Conservation (phyloP, 2,329 filamentous ascomycete genomes). For the Alternaria sp. region DNA sequence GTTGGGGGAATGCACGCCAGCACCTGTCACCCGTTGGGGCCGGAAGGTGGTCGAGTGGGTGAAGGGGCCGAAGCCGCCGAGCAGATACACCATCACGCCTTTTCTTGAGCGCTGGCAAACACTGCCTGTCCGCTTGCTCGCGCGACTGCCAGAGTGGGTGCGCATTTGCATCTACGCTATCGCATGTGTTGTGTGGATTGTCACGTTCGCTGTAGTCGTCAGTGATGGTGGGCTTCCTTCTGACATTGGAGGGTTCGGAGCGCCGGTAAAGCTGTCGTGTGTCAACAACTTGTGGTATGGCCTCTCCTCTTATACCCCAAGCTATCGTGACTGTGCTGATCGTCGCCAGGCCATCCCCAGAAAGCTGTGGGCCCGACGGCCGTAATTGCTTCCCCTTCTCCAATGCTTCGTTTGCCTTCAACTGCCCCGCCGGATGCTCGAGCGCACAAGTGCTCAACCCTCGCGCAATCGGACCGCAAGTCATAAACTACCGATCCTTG, state of each 20-base stretch:
- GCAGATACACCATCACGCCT: slow-evolving; percentile 54
- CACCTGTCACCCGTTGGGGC: slow-evolving; percentile 23
- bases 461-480: slow-evolving; percentile 63
- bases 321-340: neutral
- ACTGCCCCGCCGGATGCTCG: slow-evolving; percentile 64
- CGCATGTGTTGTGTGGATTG: slow-evolving; percentile 71
- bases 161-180: slow-evolving; percentile 65
- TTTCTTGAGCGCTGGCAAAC: slow-evolving; percentile 73
- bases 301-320: neutral
- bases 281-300: slow-evolving; percentile 71
- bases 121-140: slow-evolving; percentile 68
- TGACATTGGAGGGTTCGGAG: slow-evolving; percentile 74
- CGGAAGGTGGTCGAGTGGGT: slow-evolving; percentile 52
- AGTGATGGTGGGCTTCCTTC: slow-evolving; percentile 64
- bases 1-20: slow-evolving; percentile 23
- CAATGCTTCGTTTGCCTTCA: slow-evolving; percentile 61
- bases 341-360: slow-evolving; percentile 33
- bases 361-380: slow-evolving; percentile 61
- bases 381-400: slow-evolving; percentile 65
- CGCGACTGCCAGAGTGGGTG: slow-evolving; percentile 63
- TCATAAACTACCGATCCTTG: slow-evolving; percentile 70
- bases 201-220: slow-evolving; percentile 73
- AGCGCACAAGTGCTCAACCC: slow-evolving; percentile 59
- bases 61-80: slow-evolving; percentile 55
- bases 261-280: slow-evolving; percentile 71